Percentiles rank a stretch among this genome's conserved stretches.
These are phyloP conservation scores for Plantago lanceolata DNA, from an alignment of 305 asterid genomes.

Conservation along the genomic window DNA sequence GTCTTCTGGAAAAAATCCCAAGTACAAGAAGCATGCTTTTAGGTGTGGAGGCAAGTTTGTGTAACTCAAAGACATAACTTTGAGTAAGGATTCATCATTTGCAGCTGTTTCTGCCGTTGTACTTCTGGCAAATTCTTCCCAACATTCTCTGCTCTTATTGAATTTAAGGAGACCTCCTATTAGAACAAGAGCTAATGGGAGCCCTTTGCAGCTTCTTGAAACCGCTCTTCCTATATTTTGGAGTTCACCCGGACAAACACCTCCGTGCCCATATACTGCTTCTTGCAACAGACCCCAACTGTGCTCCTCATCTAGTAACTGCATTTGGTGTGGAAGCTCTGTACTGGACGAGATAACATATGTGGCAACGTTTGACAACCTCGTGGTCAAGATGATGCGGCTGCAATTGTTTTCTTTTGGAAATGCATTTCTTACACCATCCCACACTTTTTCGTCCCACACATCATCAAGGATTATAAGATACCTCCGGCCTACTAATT, in stretches of 20 bases:
- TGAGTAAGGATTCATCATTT: neutral
- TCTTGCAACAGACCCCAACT: neutral
- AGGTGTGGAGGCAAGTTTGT: neutral
- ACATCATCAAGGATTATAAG: slow-evolving; percentile 1
- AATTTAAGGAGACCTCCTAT: slow-evolving; percentile 1
- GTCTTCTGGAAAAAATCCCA: too few species aligned
- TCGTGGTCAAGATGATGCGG: neutral
- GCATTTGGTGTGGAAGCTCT: neutral
- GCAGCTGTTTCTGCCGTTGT: neutral
- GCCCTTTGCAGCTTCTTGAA: neutral
- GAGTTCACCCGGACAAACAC: neutral
- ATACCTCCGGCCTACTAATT: neutral
- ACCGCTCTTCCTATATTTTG: neutral
- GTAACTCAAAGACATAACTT: neutral
- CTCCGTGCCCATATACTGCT: neutral
- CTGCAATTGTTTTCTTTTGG: neutral
- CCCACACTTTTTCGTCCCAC: too few species aligned
- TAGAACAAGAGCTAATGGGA: slow-evolving; percentile 10
- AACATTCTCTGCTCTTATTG: neutral
- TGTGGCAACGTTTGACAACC: neutral
- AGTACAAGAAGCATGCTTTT: too few species aligned
- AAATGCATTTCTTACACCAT: slow-evolving; percentile 1
- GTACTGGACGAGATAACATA: neutral
- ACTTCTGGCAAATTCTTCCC: neutral
- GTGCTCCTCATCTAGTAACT: neutral